These are phyloP conservation scores for Kodamaea kakaduensis DNA, from an alignment of 805 yeast genomes.

Conservation along the genomic window DNA sequence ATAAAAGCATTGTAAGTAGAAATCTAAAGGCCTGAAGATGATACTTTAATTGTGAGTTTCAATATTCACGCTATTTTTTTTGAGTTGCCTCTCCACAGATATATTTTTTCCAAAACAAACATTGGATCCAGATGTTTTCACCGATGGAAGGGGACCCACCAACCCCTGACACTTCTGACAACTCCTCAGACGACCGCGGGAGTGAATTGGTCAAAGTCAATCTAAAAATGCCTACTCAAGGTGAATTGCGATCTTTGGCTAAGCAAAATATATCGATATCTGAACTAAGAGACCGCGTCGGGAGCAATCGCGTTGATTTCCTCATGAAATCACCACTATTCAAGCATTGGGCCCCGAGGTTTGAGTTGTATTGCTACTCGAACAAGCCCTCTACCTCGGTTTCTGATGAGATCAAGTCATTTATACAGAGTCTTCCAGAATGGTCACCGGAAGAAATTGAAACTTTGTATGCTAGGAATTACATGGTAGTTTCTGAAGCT, in stretches of 20 bases:
- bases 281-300: background rate
- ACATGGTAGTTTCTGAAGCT: background rate
- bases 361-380: background rate
- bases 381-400: no score
- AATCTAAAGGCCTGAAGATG: no score
- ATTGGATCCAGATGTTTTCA: conserved; percentile 12
- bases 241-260: background rate
- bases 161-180: conserved; percentile 14
- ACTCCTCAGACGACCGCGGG: conserved; percentile 11
- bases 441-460: conserved; percentile 1
- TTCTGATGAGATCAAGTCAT: no score
- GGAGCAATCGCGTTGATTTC: background rate
- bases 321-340: background rate
- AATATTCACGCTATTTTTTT: no score
- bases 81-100: no score
- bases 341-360: conserved; percentile 1
- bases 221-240: no score
- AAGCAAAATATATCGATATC: background rate
- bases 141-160: conserved; percentile 7
- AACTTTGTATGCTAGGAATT: background rate
- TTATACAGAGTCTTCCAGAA: no score
- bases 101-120: no score
- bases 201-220: background rate
- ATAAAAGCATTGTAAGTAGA: no score
- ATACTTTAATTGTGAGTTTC: no score